These are phyloP conservation scores for Phlebiopsis gigantea DNA, from an alignment of 768 basidiomycete species.

Conservation along the genomic window DNA sequence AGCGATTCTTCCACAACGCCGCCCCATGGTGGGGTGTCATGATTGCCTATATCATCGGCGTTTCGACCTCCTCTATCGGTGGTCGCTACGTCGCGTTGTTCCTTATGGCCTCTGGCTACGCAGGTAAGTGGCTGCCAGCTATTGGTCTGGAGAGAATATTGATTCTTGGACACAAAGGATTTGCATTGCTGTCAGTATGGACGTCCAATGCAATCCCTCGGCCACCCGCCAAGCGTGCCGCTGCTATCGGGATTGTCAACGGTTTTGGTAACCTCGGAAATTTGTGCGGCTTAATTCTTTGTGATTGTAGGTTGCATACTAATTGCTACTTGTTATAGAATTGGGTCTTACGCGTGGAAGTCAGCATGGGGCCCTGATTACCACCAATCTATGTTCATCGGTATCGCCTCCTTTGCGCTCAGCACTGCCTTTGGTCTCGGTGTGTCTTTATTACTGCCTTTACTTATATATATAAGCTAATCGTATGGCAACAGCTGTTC, in stretches of 20 bases:
- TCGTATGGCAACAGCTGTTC: constrained; percentile 30
- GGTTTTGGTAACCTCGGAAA: constrained; percentile 55
- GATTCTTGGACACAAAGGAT: constrained; percentile 28
- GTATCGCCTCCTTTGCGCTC: constrained; percentile 29
- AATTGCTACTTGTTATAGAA: constrained; percentile 28
- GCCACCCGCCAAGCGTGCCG: constrained; percentile 51
- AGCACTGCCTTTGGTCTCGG: constrained; percentile 29
- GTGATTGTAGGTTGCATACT: not conserved
- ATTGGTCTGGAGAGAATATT: too few species aligned
- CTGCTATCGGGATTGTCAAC: constrained; percentile 59
- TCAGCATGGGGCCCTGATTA: constrained; percentile 57
- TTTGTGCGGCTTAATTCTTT: constrained; percentile 34
- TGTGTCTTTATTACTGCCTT: constrained; percentile 10
- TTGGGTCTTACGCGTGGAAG: constrained; percentile 60
- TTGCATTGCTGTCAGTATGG: constrained; percentile 52
- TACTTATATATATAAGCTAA: not conserved
- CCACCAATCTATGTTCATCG: constrained; percentile 57
- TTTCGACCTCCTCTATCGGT: constrained; percentile 47
- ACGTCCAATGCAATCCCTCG: constrained; percentile 55
- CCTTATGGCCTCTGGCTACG: constrained; percentile 55
- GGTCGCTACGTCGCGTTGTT: constrained; percentile 60
- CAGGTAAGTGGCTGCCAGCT: too few species aligned
- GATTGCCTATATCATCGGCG: constrained; percentile 54
- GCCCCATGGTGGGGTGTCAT: constrained; percentile 58
- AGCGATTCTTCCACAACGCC: constrained; percentile 58